A percentile compares a stretch with the other conserved stretches of the same genome.
Conservation (phyloP, 306 rosid species). For the Canavalia ensiformis region DNA sequence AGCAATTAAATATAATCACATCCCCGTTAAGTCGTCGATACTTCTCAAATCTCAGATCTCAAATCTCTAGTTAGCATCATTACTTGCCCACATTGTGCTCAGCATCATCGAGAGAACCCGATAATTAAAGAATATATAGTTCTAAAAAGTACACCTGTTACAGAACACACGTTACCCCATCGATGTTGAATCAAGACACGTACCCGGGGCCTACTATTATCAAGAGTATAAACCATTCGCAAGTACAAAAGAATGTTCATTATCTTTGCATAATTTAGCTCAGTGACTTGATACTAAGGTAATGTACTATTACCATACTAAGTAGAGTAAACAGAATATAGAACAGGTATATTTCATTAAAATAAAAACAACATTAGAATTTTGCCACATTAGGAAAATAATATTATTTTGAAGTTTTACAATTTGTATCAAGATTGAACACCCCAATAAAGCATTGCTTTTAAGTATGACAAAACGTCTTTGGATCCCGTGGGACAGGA, state of each 20-base stretch:
- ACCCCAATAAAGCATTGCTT: background rate
- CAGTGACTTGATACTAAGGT: constrained; percentile 4
- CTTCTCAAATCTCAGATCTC: constrained; percentile 16
- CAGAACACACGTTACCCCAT: constrained; percentile 29
- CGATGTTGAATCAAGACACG: constrained; percentile 23
- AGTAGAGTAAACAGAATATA: background rate
- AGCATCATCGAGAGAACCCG: constrained; percentile 46
- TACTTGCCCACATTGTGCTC: constrained; percentile 42
- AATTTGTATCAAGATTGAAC: background rate
- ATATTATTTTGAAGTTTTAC: background rate
- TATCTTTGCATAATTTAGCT: constrained; percentile 6
- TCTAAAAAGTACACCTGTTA: constrained; percentile 14
- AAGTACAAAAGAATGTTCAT: constrained; percentile 45
- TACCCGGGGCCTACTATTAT: constrained; percentile 44
- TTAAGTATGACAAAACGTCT: constrained; percentile 23
- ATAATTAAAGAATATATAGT: background rate
- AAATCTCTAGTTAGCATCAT: constrained; percentile 38
- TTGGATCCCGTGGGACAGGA: constrained; percentile 8
- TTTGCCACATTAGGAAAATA: background rate
- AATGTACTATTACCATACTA: constrained; percentile 14
- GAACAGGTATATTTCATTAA: background rate
- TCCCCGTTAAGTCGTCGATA: background rate
- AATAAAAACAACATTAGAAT: background rate
- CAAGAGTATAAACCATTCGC: constrained; percentile 16
- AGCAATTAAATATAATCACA: constrained; percentile 13